A percentile compares a stretch with the other conserved stretches of the same genome.
Evolutionary conservation across 306 rosid species (phyloP).

Genomic region (Glycyrrhiza uralensis): DNA sequence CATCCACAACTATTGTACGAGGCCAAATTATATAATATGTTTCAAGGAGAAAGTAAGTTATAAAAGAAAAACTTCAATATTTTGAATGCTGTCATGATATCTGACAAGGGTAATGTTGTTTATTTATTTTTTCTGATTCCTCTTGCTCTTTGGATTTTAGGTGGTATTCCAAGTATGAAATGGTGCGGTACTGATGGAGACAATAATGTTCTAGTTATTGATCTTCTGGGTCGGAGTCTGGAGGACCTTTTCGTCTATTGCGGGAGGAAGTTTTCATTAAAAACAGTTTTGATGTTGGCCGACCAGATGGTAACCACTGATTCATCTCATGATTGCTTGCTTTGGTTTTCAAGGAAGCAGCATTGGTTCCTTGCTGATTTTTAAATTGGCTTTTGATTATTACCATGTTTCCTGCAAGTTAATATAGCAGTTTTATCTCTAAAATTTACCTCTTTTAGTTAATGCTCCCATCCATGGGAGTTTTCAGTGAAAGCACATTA

Average conservation of each 20-base stretch:
- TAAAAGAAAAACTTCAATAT: conserved; percentile 19
- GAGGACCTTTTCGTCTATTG: conserved; percentile 93
- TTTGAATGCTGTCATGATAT: not conserved
- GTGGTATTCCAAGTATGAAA: conserved; percentile 73
- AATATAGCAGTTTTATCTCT: conserved; percentile 13
- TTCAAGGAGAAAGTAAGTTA: conserved; percentile 69
- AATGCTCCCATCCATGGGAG: not conserved
- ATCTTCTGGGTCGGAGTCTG: conserved; percentile 90
- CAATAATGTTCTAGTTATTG: conserved; percentile 75
- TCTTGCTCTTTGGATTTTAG: conserved; percentile 39
- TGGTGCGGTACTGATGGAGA: conserved; percentile 91
- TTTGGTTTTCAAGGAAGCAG: conserved; percentile 16
- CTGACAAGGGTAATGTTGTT: not conserved
- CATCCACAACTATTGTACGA: conserved; percentile 68
- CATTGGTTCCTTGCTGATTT: not conserved
- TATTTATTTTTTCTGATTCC: not conserved
- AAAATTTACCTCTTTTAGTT: not conserved
- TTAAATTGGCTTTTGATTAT: not conserved
- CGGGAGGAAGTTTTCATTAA: conserved; percentile 79
- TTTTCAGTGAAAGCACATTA: not conserved
- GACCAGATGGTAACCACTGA: conserved; percentile 80
- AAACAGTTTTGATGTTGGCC: conserved; percentile 87
- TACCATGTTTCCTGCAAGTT: not conserved
- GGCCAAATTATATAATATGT: conserved; percentile 55
- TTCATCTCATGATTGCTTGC: not conserved